These are phyloP conservation scores for Parietaria judaica DNA, from an alignment of 306 rosid species.

Conservation along the genomic window DNA sequence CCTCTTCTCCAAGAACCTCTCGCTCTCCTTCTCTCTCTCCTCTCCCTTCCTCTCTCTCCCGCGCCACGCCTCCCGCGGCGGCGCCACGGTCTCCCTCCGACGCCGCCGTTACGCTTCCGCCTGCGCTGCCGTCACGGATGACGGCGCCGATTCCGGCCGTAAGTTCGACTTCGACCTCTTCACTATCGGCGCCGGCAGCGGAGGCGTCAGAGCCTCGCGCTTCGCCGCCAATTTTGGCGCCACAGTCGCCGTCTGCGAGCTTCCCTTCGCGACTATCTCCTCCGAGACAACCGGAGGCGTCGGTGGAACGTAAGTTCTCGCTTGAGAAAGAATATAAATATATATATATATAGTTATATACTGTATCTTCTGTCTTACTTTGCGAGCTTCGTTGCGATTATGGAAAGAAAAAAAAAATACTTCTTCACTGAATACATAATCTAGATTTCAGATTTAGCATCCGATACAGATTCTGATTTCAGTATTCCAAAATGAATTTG, in stretches of 20 bases:
- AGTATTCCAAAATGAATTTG: too few species aligned
- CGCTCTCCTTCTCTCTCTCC: constrained; percentile 14
- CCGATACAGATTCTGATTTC: too few species aligned
- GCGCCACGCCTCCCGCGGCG: constrained; percentile 19
- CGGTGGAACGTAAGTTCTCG: constrained; percentile 77
- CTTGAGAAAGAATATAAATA: background rate
- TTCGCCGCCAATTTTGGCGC: constrained; percentile 70
- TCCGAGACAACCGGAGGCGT: constrained; percentile 86
- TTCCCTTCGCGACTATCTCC: constrained; percentile 80
- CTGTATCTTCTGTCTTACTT: background rate
- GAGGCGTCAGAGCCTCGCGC: constrained; percentile 91
- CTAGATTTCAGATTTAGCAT: too few species aligned
- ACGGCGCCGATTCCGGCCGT: constrained; percentile 39
- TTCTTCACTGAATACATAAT: too few species aligned
- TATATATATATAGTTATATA: background rate
- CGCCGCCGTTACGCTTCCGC: constrained; percentile 19
- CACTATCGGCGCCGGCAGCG: constrained; percentile 93
- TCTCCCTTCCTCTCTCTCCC: constrained; percentile 24
- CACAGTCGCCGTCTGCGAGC: constrained; percentile 80
- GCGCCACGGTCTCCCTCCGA: constrained; percentile 17
- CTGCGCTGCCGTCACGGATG: constrained; percentile 37
- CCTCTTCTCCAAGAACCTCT: constrained; percentile 31
- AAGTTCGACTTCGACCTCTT: constrained; percentile 80
- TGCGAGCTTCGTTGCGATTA: background rate
- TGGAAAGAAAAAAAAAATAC: background rate